These are phyloP conservation scores for Candida chilensis DNA, from an alignment of 805 yeast species.

Conservation along the genomic window DNA sequence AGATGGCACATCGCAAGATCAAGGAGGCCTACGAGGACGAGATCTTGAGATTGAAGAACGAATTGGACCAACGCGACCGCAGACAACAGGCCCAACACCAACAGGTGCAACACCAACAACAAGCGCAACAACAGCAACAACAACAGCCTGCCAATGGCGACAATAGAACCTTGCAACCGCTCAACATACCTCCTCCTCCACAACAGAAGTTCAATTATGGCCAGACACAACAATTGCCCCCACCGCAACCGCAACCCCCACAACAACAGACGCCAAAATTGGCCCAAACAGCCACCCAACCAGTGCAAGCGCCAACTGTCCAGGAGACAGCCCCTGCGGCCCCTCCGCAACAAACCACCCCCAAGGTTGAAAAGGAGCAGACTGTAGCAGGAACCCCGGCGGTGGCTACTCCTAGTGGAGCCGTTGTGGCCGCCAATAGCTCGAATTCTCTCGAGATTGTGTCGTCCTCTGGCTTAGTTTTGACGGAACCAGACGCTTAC, in stretches of 20 bases:
- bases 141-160: slow-evolving; percentile 11
- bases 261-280: slow-evolving; percentile 10
- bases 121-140: slow-evolving; percentile 23
- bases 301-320: too few relatives aligned
- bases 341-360: slow-evolving; percentile 5
- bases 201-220: slow-evolving; percentile 8
- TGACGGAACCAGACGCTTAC: slow-evolving; percentile 2
- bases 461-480: too few relatives aligned
- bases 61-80: slow-evolving; percentile 75
- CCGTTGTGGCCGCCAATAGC: slow-evolving; percentile 9
- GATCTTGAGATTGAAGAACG: slow-evolving; percentile 74
- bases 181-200: slow-evolving; percentile 11
- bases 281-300: slow-evolving; percentile 1
- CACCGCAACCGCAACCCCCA: slow-evolving; percentile 18
- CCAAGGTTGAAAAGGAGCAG: slow-evolving; percentile 5
- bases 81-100: slow-evolving; percentile 26
- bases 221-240: slow-evolving; percentile 18
- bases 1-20: slow-evolving; percentile 88
- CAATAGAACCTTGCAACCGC: slow-evolving; percentile 6
- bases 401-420: slow-evolving; percentile 11
- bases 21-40: slow-evolving; percentile 96
- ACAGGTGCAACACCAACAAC: slow-evolving; percentile 32
- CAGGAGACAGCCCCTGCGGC: slow-evolving; percentile 8
- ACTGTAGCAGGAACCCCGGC: slow-evolving; percentile 9
- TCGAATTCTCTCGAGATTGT: slow-evolving; percentile 6